Conservation (phyloP, 2,329 filamentous ascomycete species). For the Macrophomina phaseolina region DNA sequence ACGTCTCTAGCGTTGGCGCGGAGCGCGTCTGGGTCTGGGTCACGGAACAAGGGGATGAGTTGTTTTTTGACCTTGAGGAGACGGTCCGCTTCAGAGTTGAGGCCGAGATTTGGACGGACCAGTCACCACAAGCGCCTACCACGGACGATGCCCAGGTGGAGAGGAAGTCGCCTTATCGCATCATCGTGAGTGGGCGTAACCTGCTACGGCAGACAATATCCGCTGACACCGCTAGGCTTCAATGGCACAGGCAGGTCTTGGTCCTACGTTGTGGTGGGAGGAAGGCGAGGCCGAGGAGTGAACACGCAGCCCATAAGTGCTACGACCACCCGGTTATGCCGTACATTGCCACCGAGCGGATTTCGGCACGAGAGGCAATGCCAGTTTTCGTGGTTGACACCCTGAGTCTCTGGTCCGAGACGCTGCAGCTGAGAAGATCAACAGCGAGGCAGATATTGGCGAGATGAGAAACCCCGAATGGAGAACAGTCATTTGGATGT, state of each 20-base stretch:
- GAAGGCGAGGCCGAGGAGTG: slow-evolving; percentile 26
- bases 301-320: background rate
- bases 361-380: background rate
- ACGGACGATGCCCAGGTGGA: slow-evolving; percentile 67
- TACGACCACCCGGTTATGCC: background rate
- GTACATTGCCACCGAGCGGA: background rate
- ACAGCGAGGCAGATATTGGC: background rate
- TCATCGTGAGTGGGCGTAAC: slow-evolving; percentile 52
- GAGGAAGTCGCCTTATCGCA: slow-evolving; percentile 72
- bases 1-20: slow-evolving; percentile 64
- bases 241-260: slow-evolving; percentile 56
- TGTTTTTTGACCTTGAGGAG: slow-evolving; percentile 91
- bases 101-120: slow-evolving; percentile 89
- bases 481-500: background rate
- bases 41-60: slow-evolving; percentile 69
- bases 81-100: slow-evolving; percentile 85
- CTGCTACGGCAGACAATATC: background rate
- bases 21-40: slow-evolving; percentile 88
- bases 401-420: background rate
- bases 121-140: slow-evolving; percentile 78
- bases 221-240: slow-evolving; percentile 43
- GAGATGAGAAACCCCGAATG: background rate
- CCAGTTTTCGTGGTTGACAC: slow-evolving; percentile 5
- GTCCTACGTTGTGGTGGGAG: slow-evolving; percentile 55
- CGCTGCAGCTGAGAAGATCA: background rate